phyloP scores from a whole-genome alignment of 2,329 filamentous ascomycete species.

The Blastomyces parvus region DNA sequence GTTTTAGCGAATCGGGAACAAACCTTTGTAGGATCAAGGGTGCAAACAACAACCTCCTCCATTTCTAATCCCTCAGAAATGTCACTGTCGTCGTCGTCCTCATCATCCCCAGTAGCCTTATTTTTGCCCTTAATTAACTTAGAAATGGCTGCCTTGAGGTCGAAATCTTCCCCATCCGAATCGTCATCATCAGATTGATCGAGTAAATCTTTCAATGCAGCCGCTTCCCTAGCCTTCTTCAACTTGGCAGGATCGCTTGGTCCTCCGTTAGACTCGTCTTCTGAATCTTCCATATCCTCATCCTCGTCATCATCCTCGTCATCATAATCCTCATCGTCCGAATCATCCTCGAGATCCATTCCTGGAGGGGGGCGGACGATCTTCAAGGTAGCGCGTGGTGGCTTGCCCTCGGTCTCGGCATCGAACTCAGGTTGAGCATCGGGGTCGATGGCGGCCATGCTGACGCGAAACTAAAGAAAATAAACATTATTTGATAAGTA shows the following conservation, averaged over 20 bases:
- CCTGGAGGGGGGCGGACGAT: conserved; percentile 63
- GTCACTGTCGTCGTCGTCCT: conserved; percentile 52
- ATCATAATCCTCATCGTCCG: conserved; percentile 50
- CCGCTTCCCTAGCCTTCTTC: conserved; percentile 74
- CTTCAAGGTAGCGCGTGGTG: conserved; percentile 78
- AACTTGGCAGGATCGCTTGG: conserved; percentile 85
- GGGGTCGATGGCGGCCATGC: conserved; percentile 96
- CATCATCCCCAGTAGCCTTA: conserved; percentile 58
- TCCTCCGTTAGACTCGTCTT: conserved; percentile 70
- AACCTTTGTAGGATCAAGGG: conserved; percentile 86
- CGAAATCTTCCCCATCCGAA: conserved; percentile 60
- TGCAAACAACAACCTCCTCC: conserved; percentile 91
- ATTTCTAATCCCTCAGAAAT: conserved; percentile 52
- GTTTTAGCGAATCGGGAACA: conserved; percentile 22
- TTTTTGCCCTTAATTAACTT: conserved; percentile 58
- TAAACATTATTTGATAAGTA: conserved; percentile 6
- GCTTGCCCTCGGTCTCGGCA: conserved; percentile 49
- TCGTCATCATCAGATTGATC: conserved; percentile 52
- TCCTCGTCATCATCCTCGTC: conserved; percentile 54
- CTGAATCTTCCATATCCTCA: conserved; percentile 43
- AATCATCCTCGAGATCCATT: conserved; percentile 50
- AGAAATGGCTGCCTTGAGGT: conserved; percentile 40
- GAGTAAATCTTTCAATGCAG: conserved; percentile 67
- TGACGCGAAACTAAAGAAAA: conserved; percentile 71
- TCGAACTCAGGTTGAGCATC: conserved; percentile 62